Conservation (phyloP, 345 rosid genomes). For the Erodium maritimum region DNA sequence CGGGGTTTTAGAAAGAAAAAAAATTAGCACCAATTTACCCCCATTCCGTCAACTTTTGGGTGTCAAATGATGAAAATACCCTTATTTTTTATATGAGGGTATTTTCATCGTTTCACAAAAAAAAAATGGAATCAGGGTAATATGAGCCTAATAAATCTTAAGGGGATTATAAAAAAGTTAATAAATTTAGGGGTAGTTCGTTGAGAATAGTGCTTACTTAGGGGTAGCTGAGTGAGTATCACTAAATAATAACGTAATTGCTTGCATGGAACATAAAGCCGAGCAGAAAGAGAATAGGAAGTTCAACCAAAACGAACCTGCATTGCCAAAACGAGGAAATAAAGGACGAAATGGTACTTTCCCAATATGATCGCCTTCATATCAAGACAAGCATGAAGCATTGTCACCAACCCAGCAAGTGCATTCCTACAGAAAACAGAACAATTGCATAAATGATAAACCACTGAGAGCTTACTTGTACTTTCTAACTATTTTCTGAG, state of each 20-base stretch:
- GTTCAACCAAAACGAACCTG: conserved; percentile 37
- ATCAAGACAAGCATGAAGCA: conserved; percentile 86
- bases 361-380: conserved; percentile 73
- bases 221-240: too few relatives aligned
- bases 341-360: conserved; percentile 79
- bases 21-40: too few relatives aligned
- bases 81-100: too few relatives aligned
- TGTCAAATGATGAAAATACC: too few relatives aligned
- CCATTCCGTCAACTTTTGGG: too few relatives aligned
- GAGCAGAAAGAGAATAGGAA: neutral
- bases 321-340: conserved; percentile 89
- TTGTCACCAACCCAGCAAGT: conserved; percentile 72
- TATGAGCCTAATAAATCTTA: too few relatives aligned
- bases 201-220: too few relatives aligned
- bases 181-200: too few relatives aligned
- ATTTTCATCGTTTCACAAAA: too few relatives aligned
- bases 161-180: too few relatives aligned
- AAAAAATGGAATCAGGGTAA: too few relatives aligned
- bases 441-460: neutral
- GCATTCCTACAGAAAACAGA: conserved; percentile 42
- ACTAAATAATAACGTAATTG: neutral
- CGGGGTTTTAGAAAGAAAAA: too few relatives aligned
- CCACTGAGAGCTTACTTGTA: neutral
- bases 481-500: neutral
- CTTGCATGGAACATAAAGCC: neutral